Evolutionary conservation across 805 yeast species (phyloP), one percentile per base, ranked within the genome.

Genomic region (Kuraishia piskuri): DNA sequence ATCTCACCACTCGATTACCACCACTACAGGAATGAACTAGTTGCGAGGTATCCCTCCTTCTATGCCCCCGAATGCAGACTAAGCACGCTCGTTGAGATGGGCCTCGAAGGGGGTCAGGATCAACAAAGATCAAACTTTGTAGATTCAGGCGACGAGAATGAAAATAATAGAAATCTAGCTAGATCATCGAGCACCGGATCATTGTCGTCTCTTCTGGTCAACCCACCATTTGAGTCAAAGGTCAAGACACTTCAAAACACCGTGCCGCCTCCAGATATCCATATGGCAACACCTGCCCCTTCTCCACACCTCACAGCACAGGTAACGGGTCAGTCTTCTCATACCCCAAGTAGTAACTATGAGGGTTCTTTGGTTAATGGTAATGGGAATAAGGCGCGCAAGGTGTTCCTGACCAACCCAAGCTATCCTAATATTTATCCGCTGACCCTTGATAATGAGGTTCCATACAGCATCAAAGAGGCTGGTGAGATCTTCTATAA

Each of bases 1-100:
- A 84, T 91, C 9, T 83, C 96, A 0, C 96, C 96, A 0, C 67
- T 88, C n/a, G 96, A 91, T 58, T 92, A 88, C 63, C 84, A 82
- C 61, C 82, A 87, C 6, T 90, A 88, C 62, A 74, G 90, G 56
- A 88, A 87, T 52, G 95, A 89, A 55, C 65, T 91, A 2, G 66
- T 75, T 3, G 78, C 89, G 10, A 77, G 96, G 56, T 92, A 83
- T 63, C 97, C 99, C 0, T 70, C 88, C 3, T 84, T 73, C 57
- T 63, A 71, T 4, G 80, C 86, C 14, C 83, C 84, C 0, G 68
- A 72, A 19, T 72, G 78, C 17, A 67, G 68, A 2, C 57, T 79
- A 2, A 82, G 86, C 0, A 64, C 69, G 9, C 71, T 73, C 47
- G 59, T 74, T 51, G 79, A 79, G 57, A 68, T 65, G 49, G 59